Evolutionary conservation across 1,139 yeast genomes (phyloP).

Genomic region (Lipomyces yarrowii): DNA sequence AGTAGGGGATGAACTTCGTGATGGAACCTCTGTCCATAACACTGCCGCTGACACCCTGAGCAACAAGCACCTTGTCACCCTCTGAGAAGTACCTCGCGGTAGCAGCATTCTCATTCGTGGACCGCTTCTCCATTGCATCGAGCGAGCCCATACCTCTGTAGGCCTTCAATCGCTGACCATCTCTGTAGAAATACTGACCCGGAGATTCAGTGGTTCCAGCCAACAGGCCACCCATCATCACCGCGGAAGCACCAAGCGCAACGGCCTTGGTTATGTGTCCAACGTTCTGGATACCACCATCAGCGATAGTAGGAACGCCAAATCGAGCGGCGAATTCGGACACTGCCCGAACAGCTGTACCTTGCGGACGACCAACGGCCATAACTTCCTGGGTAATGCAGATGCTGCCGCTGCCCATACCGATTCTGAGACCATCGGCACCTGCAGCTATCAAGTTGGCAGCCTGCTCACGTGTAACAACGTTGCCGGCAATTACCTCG

Average conservation of each 20-base stretch:
- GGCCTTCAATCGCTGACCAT: constrained; percentile 94
- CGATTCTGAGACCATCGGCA: constrained; percentile 97
- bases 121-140: constrained; percentile 92
- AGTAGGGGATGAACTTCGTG: constrained; percentile 89
- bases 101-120: constrained; percentile 88
- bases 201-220: constrained; percentile 99
- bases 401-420: constrained; percentile 99
- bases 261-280: constrained; percentile 98
- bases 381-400: constrained; percentile 98
- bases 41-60: constrained; percentile 98
- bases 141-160: constrained; percentile 99
- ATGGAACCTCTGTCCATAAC: constrained; percentile 97
- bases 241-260: constrained; percentile 95
- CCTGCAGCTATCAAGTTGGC: constrained; percentile 94
- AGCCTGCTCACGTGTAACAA: constrained; percentile 98
- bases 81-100: constrained; percentile 98
- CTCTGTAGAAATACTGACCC: constrained; percentile 96
- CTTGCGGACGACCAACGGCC: constrained; percentile 99
- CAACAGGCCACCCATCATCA: constrained; percentile 99
- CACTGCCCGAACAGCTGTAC: constrained; percentile 90
- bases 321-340: constrained; percentile 84
- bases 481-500: constrained; percentile 96
- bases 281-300: constrained; percentile 98
- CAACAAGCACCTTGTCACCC: constrained; percentile 91
- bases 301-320: constrained; percentile 97